Base-by-base conservation (phyloP, 805 yeast species). In the Millerozyma miso region DNA sequence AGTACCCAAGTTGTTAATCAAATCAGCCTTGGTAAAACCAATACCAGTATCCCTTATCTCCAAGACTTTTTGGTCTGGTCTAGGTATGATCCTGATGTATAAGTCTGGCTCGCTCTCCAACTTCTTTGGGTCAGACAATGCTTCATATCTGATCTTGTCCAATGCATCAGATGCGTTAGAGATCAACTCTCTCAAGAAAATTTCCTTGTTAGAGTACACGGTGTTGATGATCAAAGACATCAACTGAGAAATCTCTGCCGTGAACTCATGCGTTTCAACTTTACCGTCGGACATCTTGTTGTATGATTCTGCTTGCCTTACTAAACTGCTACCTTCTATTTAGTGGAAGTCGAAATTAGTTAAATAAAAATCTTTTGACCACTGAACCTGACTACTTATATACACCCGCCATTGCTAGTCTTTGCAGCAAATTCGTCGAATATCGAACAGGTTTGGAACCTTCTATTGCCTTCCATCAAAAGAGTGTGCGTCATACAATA, bases 231-330 rank as follows among this genome's bases (percentile, higher is more conserved):
- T 88, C 81, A 93, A 83, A 73, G 97, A 88, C 98, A 93, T 85
- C 83, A 93, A 81, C 95, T 93, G 99, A 85, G 98, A 88, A 74
- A 93, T 93, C 89, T 93, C 99, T 81, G 99, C 99, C 74, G 95
- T 97, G 76, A 93, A 93, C 79, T 91, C 98, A 69, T 80, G 88
- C 46, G 95, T 84, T 79, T 86, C 95, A 64, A 81, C 67, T 59
- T 71, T 70, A 41, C 55, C 55, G 73, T 76, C 69, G 55, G 81
- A 65, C 83, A 78, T 79, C 39, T 48, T 33, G n/a, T 14, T 16
- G 19, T 18, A n/a, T 19, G 17, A 16, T 35, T 35, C 20, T 18
- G 19, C 38, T 23, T 23, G 29, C 29, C 29, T 23, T 23, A 10
- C 29, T 23, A 23, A 23, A 23, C 29, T 23, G 29, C 29, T 23